A percentile compares a stretch with the other conserved stretches of the same genome.
Evolutionary conservation across 2,329 filamentous ascomycete species (phyloP).

Genomic region (Ascosphaera pollenicola): DNA sequence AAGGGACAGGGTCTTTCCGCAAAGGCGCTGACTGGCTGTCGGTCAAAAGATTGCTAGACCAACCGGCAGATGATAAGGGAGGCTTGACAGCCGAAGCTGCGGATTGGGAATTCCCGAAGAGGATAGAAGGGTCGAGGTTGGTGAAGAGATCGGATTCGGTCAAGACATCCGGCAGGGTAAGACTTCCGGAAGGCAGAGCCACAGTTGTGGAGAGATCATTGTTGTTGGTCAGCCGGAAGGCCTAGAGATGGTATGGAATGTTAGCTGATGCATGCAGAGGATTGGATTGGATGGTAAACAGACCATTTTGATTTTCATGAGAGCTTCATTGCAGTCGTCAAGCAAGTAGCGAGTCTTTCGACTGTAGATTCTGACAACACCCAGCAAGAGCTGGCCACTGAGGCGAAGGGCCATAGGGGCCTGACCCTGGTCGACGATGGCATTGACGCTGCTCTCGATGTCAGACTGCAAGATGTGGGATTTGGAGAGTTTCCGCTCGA

Average conservation of each 20-base stretch:
- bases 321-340: conserved; percentile 91
- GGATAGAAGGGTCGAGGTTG: conserved; percentile 59
- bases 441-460: conserved; percentile 81
- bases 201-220: conserved; percentile 80
- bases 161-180: conserved; percentile 77
- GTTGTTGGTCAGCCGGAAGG: conserved; percentile 82
- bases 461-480: conserved; percentile 88
- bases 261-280: conserved; percentile 12
- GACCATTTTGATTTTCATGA: conserved; percentile 99
- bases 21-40: conserved; percentile 32
- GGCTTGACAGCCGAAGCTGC: conserved; percentile 11
- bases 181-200: conserved; percentile 57
- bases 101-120: conserved; percentile 28
- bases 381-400: conserved; percentile 80
- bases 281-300: conserved; percentile 6
- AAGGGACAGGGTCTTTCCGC: conserved; percentile 29
- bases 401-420: conserved; percentile 87
- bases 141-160: conserved; percentile 85
- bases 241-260: conserved; percentile 31
- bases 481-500: conserved; percentile 96
- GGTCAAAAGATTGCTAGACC: conserved; percentile 60
- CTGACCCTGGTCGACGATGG: conserved; percentile 81
- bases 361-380: conserved; percentile 94
- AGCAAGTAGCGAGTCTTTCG: conserved; percentile 89
- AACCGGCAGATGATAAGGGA: conserved; percentile 23